Percentiles rank a stretch among this genome's conserved stretches.
Evolutionary conservation across 306 rosid genomes (phyloP).

Genomic region (Sicyos baderoa): DNA sequence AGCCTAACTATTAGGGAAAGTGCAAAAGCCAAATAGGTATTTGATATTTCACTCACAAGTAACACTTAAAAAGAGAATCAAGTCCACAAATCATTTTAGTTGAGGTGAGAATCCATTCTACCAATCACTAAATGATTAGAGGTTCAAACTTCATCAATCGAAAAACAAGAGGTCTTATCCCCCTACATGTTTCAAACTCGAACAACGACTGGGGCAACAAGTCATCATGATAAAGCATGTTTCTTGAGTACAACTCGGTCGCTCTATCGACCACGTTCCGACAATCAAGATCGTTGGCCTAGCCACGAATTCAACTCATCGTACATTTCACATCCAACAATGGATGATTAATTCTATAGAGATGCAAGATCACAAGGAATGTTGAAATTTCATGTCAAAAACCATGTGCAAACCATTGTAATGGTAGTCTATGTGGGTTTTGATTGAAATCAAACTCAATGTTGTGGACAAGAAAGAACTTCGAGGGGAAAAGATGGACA

Average conservation of each 20-base stretch:
- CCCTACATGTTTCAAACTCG: not conserved
- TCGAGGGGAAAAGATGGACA: not conserved
- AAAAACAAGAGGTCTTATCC: not conserved
- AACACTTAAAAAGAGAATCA: not conserved
- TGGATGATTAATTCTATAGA: not conserved
- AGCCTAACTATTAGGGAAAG: not conserved
- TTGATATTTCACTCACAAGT: not conserved
- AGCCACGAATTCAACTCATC: not conserved
- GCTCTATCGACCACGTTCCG: not conserved
- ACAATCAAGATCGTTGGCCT: not conserved
- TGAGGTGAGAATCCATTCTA: too few relatives aligned
- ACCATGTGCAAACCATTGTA: not conserved
- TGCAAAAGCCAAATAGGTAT: not conserved
- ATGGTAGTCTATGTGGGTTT: not conserved
- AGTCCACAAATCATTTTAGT: not conserved
- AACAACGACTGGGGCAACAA: not conserved
- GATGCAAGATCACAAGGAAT: not conserved
- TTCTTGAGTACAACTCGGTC: not conserved
- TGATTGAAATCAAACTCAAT: not conserved
- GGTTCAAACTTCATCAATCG: not conserved
- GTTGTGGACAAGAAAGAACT: not conserved
- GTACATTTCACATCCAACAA: not conserved
- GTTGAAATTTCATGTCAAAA: not conserved
- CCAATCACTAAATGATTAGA: not conserved
- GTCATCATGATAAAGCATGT: not conserved